These are phyloP conservation scores for Cercospora zeina DNA, from an alignment of 2,329 filamentous ascomycete species.

Conservation along the genomic window DNA sequence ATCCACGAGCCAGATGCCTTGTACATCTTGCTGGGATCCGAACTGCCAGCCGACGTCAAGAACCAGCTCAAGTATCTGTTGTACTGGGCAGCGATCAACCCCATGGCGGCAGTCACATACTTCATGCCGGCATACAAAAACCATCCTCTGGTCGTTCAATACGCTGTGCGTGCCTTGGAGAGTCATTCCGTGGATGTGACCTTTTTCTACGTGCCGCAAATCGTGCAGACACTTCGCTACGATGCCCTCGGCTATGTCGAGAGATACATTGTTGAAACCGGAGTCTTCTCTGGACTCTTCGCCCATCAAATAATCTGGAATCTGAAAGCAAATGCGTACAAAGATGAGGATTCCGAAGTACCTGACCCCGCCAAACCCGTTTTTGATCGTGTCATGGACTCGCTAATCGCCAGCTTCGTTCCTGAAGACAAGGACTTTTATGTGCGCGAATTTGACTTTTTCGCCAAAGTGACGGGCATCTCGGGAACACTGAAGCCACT, in stretches of 20 bases:
- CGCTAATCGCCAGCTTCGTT: conserved; percentile 80
- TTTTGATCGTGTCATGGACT: conserved; percentile 83
- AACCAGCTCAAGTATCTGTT: conserved; percentile 90
- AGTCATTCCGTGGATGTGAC: conserved; percentile 94
- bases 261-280: conserved; percentile 93
- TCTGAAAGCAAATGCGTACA: conserved; percentile 98
- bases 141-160: conserved; percentile 91
- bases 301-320: conserved; percentile 99
- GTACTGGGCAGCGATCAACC: conserved; percentile 90
- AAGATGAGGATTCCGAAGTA: conserved; percentile 89
- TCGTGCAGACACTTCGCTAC: conserved; percentile 91
- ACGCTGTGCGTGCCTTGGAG: conserved; percentile 92
- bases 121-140: conserved; percentile 90
- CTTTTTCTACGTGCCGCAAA: conserved; percentile 98
- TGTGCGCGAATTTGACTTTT: conserved; percentile 95
- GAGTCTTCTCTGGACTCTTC: conserved; percentile 95
- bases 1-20: conserved; percentile 79
- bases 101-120: conserved; percentile 87
- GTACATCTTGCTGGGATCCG: conserved; percentile 74
- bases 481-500: conserved; percentile 93
- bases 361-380: conserved; percentile 92
- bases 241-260: conserved; percentile 93
- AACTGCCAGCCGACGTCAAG: conserved; percentile 74
- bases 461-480: conserved; percentile 91
- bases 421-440: conserved; percentile 79